These are phyloP conservation scores for Blakeslea trispora DNA, from an alignment of 371 early-diverging fungal genomes.

Conservation along the genomic window DNA sequence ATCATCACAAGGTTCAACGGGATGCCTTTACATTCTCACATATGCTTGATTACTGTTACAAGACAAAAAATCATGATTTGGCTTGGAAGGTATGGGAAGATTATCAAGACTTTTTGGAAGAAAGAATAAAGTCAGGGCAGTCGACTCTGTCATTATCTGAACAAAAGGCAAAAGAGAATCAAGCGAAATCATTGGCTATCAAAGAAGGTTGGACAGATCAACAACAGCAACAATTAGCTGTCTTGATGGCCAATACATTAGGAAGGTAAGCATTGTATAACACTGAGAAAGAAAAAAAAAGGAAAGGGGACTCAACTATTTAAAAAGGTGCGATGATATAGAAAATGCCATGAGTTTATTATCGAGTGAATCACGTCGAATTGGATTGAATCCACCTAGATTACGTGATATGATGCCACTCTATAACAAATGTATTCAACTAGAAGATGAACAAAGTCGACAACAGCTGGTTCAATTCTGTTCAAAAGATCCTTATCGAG, in stretches of 20 bases:
- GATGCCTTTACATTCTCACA: constrained; percentile 61
- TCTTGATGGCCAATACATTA: constrained; percentile 46
- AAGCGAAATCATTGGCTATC: constrained; percentile 13
- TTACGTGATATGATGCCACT: constrained; percentile 49
- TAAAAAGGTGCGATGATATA: constrained; percentile 32
- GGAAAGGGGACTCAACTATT: not conserved
- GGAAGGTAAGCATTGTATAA: too few relatives aligned
- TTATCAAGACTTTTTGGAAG: constrained; percentile 51
- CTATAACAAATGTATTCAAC: constrained; percentile 58
- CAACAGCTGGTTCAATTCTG: constrained; percentile 45
- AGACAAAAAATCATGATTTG: constrained; percentile 42
- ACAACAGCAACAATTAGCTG: constrained; percentile 35
- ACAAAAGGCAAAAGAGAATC: constrained; percentile 19
- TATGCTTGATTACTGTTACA: constrained; percentile 54
- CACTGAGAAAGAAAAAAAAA: not conserved
- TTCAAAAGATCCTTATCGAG: constrained; percentile 10
- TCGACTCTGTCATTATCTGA: constrained; percentile 7
- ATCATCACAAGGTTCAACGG: constrained; percentile 39
- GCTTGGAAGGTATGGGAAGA: constrained; percentile 61
- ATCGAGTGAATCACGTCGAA: constrained; percentile 27
- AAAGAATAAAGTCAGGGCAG: constrained; percentile 10
- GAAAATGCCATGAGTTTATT: constrained; percentile 36
- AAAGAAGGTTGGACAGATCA: constrained; percentile 43
- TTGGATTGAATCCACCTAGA: constrained; percentile 28
- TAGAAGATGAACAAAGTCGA: constrained; percentile 51